Evolutionary conservation across 1,139 yeast species (phyloP).

Genomic region (Blastobotrys apis): DNA sequence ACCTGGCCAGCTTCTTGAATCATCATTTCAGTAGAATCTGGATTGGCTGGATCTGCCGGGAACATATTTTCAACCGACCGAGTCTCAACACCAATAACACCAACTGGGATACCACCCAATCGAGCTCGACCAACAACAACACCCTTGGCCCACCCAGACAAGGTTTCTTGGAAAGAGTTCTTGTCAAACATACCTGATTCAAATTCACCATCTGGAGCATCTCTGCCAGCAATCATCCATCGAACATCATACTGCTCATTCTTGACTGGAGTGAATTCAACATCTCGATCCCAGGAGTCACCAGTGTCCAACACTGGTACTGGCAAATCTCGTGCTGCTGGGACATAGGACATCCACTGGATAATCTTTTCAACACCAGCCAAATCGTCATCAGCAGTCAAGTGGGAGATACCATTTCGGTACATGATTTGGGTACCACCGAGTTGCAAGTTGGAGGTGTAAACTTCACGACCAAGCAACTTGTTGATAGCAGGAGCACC

Average conservation of each 20-base stretch:
- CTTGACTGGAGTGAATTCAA: conserved; percentile 72
- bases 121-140: conserved; percentile 98
- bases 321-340: conserved; percentile 84
- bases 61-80: conserved; percentile 79
- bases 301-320: conserved; percentile 79
- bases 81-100: conserved; percentile 95
- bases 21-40: conserved; percentile 81
- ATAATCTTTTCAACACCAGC: conserved; percentile 94
- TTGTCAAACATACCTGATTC: conserved; percentile 88
- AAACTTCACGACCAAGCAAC: conserved; percentile 92
- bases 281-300: conserved; percentile 91
- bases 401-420: conserved; percentile 94
- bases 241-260: conserved; percentile 84
- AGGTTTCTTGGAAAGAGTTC: conserved; percentile 92
- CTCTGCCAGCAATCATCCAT: conserved; percentile 88
- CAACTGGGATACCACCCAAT: conserved; percentile 96
- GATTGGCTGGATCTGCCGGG: conserved; percentile 99
- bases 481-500: conserved; percentile 99
- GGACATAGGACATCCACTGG: conserved; percentile 95
- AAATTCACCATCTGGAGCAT: conserved; percentile 58
- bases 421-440: conserved; percentile 99
- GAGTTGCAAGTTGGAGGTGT: conserved; percentile 90
- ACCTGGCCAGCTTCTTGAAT: conserved; percentile 98
- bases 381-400: conserved; percentile 91
- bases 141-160: conserved; percentile 98